Conservation (phyloP, 225 moss, liverwort and hornwort species). For the Neckera pumila region DNA sequence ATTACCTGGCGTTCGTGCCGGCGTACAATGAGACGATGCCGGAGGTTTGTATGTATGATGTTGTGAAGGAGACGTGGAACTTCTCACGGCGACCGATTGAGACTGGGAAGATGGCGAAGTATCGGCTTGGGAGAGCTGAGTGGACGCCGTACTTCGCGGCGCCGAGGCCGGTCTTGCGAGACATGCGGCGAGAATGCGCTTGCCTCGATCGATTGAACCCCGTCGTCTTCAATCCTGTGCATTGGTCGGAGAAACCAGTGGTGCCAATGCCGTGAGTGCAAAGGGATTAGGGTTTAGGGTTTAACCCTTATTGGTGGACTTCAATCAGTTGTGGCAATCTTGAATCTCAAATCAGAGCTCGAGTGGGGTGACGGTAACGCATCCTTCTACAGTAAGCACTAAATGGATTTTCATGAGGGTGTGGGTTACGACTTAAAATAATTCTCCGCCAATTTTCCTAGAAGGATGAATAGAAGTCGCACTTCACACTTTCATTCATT, state of each 20-base stretch:
- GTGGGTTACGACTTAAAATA: not conserved
- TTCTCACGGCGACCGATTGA: constrained; percentile 3
- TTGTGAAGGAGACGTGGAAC: not conserved
- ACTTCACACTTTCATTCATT: not conserved
- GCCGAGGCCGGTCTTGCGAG: not conserved
- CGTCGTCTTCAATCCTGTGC: not conserved
- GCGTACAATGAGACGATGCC: not conserved
- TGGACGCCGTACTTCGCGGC: constrained; percentile 19
- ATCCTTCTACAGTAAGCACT: not conserved
- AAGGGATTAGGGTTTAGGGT: not conserved
- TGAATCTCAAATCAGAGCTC: not conserved
- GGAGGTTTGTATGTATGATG: constrained; percentile 18
- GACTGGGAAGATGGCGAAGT: not conserved
- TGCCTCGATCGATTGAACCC: constrained; percentile 15
- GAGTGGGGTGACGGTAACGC: not conserved
- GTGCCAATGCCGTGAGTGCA: not conserved
- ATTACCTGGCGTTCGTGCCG: constrained; percentile 15
- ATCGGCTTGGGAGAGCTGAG: not conserved
- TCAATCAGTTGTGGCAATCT: not conserved
- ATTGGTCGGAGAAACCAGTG: not conserved
- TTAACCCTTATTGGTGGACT: too few relatives aligned
- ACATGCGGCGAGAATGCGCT: not conserved
- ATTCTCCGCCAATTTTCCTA: not conserved
- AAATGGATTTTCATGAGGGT: not conserved
- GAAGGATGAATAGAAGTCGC: not conserved